A percentile compares a stretch with the other conserved stretches of the same genome.
phyloP scores from a whole-genome alignment of 148 eudicot genomes.

The Bassia scoparia region DNA sequence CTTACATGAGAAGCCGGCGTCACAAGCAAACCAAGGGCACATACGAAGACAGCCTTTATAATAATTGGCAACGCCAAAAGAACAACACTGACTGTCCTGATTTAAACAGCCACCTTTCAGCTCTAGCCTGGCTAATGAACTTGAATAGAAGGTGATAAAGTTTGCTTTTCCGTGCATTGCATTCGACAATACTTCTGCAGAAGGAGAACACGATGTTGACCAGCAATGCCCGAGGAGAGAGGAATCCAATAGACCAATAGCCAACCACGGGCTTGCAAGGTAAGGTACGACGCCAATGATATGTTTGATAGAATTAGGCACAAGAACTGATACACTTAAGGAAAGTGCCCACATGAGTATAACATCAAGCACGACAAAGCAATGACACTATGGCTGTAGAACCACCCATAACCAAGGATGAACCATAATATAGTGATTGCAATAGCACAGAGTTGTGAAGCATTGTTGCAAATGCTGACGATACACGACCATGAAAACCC shows the following conservation, averaged over 20 bases:
- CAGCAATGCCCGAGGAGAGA: conserved; percentile 88
- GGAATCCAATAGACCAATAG: conserved; percentile 74
- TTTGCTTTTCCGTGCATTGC: conserved; percentile 35
- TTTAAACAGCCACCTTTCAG: conserved; percentile 93
- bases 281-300: conserved; percentile 66
- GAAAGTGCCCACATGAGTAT: conserved; percentile 83
- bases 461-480: conserved; percentile 69
- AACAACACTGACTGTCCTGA: conserved; percentile 82
- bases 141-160: conserved; percentile 34
- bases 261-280: conserved; percentile 71
- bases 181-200: conserved; percentile 42
- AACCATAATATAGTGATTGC: conserved; percentile 76
- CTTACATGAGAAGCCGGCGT: conserved; percentile 95
- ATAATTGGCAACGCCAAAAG: conserved; percentile 54
- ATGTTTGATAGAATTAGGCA: conserved; percentile 55
- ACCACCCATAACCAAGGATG: conserved; percentile 79
- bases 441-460: conserved; percentile 70
- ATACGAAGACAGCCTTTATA: conserved; percentile 73
- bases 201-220: conserved; percentile 70
- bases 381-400: conserved; percentile 53
- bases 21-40: conserved; percentile 70
- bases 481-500: conserved; percentile 85
- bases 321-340: conserved; percentile 46
- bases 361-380: conserved; percentile 57
- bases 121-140: conserved; percentile 74